phyloP scores from a whole-genome alignment of 352 stramenopile species.

The Pythium biforme region DNA sequence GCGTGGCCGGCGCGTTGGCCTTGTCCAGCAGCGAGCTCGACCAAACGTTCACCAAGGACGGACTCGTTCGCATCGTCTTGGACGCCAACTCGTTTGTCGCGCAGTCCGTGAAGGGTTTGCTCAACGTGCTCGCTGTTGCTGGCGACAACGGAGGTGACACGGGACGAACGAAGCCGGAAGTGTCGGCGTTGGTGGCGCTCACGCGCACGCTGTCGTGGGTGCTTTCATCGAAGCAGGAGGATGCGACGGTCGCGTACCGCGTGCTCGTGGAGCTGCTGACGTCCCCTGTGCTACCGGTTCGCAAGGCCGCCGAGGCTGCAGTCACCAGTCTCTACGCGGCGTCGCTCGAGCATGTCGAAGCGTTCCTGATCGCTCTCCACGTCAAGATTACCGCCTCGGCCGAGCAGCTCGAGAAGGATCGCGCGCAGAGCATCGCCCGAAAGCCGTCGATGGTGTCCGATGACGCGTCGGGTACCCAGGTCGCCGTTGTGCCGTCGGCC shows the following conservation, averaged over 20 bases:
- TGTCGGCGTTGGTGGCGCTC: slow-evolving; percentile 54
- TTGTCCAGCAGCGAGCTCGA: slow-evolving; percentile 60
- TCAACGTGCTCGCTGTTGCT: slow-evolving; percentile 27
- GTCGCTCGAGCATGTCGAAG: slow-evolving; percentile 56
- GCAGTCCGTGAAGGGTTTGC: slow-evolving; percentile 40
- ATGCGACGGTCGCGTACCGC: slow-evolving; percentile 48
- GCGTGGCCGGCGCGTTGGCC: slow-evolving; percentile 55
- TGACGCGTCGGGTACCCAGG: slow-evolving; percentile 20
- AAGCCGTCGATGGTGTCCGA: slow-evolving; percentile 31
- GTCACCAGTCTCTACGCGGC: slow-evolving; percentile 50
- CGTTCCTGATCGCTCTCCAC: slow-evolving; percentile 54
- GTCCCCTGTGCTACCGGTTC: slow-evolving; percentile 47
- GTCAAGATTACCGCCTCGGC: slow-evolving; percentile 50
- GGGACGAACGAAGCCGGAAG: slow-evolving; percentile 47
- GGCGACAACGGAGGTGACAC: slow-evolving; percentile 16
- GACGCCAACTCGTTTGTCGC: slow-evolving; percentile 51
- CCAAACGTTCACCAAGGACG: slow-evolving; percentile 49
- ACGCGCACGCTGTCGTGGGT: slow-evolving; percentile 63
- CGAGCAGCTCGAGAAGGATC: slow-evolving; percentile 36
- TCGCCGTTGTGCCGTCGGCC: slow-evolving; percentile 37
- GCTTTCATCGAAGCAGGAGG: slow-evolving; percentile 56
- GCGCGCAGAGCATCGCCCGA: slow-evolving; percentile 2
- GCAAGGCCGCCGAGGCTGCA: slow-evolving; percentile 44
- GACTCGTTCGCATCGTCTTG: slow-evolving; percentile 44
- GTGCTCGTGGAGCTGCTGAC: slow-evolving; percentile 61